Base-by-base conservation (phyloP, 768 basidiomycete genomes). In the Pilatotrama ljubarskyi region DNA sequence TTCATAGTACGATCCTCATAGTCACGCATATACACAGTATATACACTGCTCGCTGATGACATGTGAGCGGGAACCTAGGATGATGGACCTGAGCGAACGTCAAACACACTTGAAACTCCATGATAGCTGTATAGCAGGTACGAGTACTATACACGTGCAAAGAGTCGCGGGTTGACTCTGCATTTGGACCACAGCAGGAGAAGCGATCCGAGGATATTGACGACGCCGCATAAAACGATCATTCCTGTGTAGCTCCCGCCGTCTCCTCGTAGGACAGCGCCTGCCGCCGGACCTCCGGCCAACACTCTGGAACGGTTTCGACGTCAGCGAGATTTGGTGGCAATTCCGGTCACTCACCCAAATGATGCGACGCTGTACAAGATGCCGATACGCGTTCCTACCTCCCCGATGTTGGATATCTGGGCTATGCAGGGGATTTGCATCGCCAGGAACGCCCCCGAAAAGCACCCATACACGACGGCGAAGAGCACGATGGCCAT, bases 351-450 rank as follows among this genome's bases (percentile, higher is more conserved):
- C 20, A 26, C 87, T 78, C 71, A 90, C 87, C 86, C 86, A 35
- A 88, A 76, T 0, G 87, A 84, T 15, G 87, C 82, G 9, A 87
- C 70, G 18, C 77, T 84, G 65, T 88, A 89, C 47, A 88, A 64
- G 59, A 83, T 73, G 20, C 88, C 88, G 44, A 89, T 83, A 41
- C 85, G 77, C 18, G 78, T 77, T 5, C 88, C 88, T 48, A 90
- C 81, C 64, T 83, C 80, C 10, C 74, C 66, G 26, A 81, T 74
- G 40, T 87, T 78, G 24, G 85, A 85, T 55, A 88, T 85, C 66
- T 85, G 83, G 4, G 53, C 52, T 26, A 59, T 41, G 38, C 51
- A 59, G n/a, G 47, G 59, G 22, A 63, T 55, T 15, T 59, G 57
- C 48, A 63, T 55, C n/a, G 56, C 61, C 15, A 64, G 56, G 55